phyloP scores from a whole-genome alignment of 768 basidiomycete genomes.

The Lanmaoa rubissima region DNA sequence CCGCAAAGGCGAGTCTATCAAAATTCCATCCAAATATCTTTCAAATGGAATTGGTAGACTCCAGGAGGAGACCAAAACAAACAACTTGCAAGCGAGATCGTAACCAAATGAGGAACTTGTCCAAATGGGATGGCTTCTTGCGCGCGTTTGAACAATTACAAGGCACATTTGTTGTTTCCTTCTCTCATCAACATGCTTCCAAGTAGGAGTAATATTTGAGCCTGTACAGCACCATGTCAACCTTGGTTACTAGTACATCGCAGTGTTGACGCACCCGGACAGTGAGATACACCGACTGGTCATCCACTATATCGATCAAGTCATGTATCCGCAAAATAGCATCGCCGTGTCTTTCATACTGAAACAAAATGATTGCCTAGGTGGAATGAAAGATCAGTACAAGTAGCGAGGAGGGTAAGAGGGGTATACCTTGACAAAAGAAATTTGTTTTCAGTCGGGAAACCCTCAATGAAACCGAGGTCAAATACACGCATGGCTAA shows the following conservation, averaged over 20 bases:
- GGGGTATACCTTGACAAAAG: not conserved
- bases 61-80: no score
- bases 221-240: not conserved
- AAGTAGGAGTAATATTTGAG: constrained; percentile 1
- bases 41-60: no score
- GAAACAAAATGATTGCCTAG: not conserved
- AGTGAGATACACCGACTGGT: not conserved
- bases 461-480: no score
- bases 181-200: not conserved
- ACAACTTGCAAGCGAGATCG: not conserved
- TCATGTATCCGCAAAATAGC: constrained; percentile 7
- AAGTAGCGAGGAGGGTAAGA: not conserved
- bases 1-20: not conserved
- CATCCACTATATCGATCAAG: not conserved
- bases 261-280: not conserved
- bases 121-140: not conserved
- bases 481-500: no score
- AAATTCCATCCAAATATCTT: constrained; percentile 11
- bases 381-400: not conserved
- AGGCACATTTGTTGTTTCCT: not conserved
- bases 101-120: not conserved
- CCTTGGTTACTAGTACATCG: not conserved
- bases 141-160: not conserved
- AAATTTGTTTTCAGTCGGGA: no score
- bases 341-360: not conserved